Conservation (phyloP, 768 basidiomycete genomes). For the Tylopilus intermedius region DNA sequence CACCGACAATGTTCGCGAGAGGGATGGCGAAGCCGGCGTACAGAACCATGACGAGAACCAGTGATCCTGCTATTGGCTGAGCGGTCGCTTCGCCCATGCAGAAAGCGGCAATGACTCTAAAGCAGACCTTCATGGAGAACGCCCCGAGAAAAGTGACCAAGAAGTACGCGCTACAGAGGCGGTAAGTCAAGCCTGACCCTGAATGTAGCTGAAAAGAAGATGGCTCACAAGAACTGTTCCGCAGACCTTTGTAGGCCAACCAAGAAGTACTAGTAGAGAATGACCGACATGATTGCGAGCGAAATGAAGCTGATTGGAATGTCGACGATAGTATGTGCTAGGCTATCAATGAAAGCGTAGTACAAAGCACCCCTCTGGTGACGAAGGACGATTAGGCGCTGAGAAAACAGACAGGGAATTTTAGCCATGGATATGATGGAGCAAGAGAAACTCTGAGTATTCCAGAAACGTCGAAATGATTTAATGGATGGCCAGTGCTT, state of each 20-base stretch:
- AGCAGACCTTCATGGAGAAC: slow-evolving; percentile 69
- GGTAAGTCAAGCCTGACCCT: no score
- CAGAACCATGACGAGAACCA: slow-evolving; percentile 36
- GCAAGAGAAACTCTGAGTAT: slow-evolving; percentile 36
- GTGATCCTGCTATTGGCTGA: slow-evolving; percentile 27
- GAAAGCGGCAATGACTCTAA: slow-evolving; percentile 57
- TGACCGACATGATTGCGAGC: slow-evolving; percentile 1
- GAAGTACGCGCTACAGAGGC: no score
- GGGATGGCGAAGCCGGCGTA: slow-evolving; percentile 41
- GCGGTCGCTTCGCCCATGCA: slow-evolving; percentile 53
- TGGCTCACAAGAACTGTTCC: slow-evolving; percentile 18
- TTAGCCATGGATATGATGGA: slow-evolving; percentile 52
- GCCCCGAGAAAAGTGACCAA: slow-evolving; percentile 50
- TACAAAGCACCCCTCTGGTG: slow-evolving; percentile 45
- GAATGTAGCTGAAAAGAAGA: no score
- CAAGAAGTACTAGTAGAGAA: slow-evolving; percentile 15
- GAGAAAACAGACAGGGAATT: slow-evolving; percentile 41
- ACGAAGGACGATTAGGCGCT: slow-evolving; percentile 39
- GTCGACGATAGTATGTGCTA: slow-evolving; percentile 44
- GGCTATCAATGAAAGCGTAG: slow-evolving; percentile 42
- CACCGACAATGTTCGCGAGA: slow-evolving; percentile 32
- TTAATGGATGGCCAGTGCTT: no score
- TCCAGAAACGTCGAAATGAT: no score
- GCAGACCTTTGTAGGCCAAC: slow-evolving; percentile 16
- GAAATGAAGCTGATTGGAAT: slow-evolving; percentile 35